Conservation (phyloP, 192 early-diverging fungal genomes). For the Coemansia sp. region DNA sequence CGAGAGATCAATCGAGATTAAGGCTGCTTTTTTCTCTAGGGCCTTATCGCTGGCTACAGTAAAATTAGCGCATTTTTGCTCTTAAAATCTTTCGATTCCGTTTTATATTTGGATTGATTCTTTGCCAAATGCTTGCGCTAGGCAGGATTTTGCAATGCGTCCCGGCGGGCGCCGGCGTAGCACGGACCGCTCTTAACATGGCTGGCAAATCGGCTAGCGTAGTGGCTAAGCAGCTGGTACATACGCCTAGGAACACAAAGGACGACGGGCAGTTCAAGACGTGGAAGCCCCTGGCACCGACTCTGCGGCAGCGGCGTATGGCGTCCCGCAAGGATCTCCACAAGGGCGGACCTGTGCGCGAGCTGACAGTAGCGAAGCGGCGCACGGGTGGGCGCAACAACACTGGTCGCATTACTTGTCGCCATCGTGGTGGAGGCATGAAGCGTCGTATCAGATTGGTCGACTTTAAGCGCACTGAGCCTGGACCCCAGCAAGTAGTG, state of each 20-base stretch:
- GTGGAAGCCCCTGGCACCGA: slow-evolving; percentile 85
- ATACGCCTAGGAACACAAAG: slow-evolving; percentile 34
- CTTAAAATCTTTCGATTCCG: neutral
- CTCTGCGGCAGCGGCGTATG: slow-evolving; percentile 80
- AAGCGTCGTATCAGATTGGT: slow-evolving; percentile 82
- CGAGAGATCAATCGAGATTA: neutral
- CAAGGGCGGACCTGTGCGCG: slow-evolving; percentile 79
- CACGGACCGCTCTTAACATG: slow-evolving; percentile 4
- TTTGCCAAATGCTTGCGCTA: slow-evolving; percentile 2
- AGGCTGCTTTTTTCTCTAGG: neutral
- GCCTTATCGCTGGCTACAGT: neutral
- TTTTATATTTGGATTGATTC: neutral
- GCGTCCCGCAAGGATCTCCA: slow-evolving; percentile 82
- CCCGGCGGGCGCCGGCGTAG: neutral
- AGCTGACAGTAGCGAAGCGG: slow-evolving; percentile 79
- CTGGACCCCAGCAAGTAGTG: slow-evolving; percentile 76
- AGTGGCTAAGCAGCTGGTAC: slow-evolving; percentile 13
- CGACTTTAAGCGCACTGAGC: slow-evolving; percentile 77
- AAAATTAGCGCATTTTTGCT: neutral
- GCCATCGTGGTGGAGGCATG: slow-evolving; percentile 92
- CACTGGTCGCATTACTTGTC: slow-evolving; percentile 84
- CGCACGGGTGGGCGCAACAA: slow-evolving; percentile 84
- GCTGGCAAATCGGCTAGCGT: neutral
- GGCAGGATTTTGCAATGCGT: slow-evolving; percentile 2
- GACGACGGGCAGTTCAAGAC: slow-evolving; percentile 82